These are phyloP conservation scores for Meira miltonrushii DNA, from an alignment of 1,284 basidiomycete species.

Conservation along the genomic window DNA sequence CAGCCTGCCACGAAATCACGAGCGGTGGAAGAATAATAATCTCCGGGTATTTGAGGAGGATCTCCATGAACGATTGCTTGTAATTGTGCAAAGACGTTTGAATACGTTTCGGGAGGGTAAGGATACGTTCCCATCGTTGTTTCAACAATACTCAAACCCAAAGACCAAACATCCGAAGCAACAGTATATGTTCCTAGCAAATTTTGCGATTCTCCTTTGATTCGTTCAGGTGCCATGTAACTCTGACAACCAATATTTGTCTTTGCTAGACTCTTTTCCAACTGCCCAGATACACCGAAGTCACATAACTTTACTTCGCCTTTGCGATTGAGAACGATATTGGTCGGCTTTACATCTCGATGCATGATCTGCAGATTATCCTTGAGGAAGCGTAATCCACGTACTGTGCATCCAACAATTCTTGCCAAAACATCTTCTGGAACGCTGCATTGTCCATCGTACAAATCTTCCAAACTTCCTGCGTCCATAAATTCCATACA, in stretches of 20 bases:
- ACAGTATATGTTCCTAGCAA: constrained; percentile 86
- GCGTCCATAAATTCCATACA: constrained; percentile 99
- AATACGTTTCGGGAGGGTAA: constrained; percentile 96
- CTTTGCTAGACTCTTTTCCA: constrained; percentile 92
- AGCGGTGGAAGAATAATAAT: constrained; percentile 49
- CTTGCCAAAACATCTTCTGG: constrained; percentile 80
- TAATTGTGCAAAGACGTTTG: constrained; percentile 92
- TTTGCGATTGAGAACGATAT: constrained; percentile 81
- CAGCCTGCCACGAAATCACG: constrained; percentile 48
- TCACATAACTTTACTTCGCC: constrained; percentile 94
- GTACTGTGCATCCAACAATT: constrained; percentile 76
- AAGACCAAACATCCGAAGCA: constrained; percentile 94
- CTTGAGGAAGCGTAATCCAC: constrained; percentile 91
- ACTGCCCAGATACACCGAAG: constrained; percentile 94
- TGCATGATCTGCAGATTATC: constrained; percentile 96
- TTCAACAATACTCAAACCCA: constrained; percentile 93
- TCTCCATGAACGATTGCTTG: constrained; percentile 93
- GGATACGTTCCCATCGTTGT: constrained; percentile 87
- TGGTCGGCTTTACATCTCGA: constrained; percentile 95
- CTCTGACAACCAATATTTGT: constrained; percentile 98
- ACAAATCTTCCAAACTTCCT: constrained; percentile 80
- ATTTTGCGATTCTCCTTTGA: constrained; percentile 85
- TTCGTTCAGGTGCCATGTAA: constrained; percentile 98
- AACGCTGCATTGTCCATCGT: constrained; percentile 57
- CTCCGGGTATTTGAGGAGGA: constrained; percentile 70